Evolutionary conservation across 768 basidiomycete species (phyloP).

Genomic region (Suillus ampliporus): DNA sequence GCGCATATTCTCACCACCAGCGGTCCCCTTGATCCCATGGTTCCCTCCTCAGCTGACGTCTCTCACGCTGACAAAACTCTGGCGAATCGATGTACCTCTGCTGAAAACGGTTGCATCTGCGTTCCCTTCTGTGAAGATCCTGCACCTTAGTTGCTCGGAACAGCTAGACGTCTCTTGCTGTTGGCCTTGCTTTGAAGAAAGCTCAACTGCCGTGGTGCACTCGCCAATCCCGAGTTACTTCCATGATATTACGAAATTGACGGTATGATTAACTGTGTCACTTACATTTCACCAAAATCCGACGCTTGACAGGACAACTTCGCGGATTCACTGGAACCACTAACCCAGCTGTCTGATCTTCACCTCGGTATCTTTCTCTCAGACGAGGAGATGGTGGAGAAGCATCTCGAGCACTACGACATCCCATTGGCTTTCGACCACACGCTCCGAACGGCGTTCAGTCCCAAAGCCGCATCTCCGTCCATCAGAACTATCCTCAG

Average conservation of each 20-base stretch:
- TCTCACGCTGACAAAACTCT: conserved; percentile 58
- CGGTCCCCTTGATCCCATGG: conserved; percentile 26
- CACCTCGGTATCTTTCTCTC: conserved; percentile 71
- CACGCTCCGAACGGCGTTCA: conserved; percentile 17
- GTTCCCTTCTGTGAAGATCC: conserved; percentile 51
- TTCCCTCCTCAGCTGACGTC: conserved; percentile 45
- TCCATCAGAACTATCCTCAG: conserved; percentile 25
- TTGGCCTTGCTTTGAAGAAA: conserved; percentile 69
- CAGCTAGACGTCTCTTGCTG: conserved; percentile 64
- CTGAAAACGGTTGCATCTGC: conserved; percentile 50
- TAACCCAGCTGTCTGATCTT: conserved; percentile 53
- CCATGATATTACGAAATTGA: conserved; percentile 46
- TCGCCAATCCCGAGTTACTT: conserved; percentile 67
- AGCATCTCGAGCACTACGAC: conserved; percentile 44
- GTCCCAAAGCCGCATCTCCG: conserved; percentile 9
- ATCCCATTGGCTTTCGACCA: conserved; percentile 29
- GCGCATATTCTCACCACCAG: conserved; percentile 38
- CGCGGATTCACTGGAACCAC: conserved; percentile 48
- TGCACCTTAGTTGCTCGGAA: conserved; percentile 65
- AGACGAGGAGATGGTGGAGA: conserved; percentile 51
- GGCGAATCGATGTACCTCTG: conserved; percentile 57
- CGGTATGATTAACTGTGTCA: conserved; percentile 47
- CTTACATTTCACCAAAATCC: conserved; percentile 14
- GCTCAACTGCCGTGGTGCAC: conserved; percentile 55
- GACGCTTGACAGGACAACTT: conserved; percentile 44